These are phyloP conservation scores for Russula emetica DNA, from an alignment of 768 basidiomycete species.

Conservation along the genomic window DNA sequence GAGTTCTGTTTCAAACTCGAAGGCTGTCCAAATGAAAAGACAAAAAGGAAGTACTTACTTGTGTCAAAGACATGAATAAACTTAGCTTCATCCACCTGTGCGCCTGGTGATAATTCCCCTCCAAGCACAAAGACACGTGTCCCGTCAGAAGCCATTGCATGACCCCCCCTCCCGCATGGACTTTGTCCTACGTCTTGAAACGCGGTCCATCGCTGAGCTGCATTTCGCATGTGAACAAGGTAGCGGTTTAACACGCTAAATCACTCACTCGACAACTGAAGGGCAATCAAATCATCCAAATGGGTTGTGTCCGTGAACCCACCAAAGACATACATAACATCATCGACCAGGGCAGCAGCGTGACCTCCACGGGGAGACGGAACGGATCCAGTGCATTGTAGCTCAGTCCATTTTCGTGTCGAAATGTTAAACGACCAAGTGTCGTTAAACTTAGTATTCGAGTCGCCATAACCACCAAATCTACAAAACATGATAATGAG, in stretches of 20 bases:
- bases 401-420: conserved; percentile 80
- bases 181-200: conserved; percentile 99
- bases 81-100: conserved; percentile 70
- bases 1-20: conserved; percentile 50
- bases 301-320: conserved; percentile 97
- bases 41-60: conserved; percentile 51
- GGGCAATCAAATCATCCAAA: conserved; percentile 88
- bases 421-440: conserved; percentile 91
- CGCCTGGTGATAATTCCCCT: conserved; percentile 78
- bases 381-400: conserved; percentile 94
- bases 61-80: conserved; percentile 90
- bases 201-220: conserved; percentile 97
- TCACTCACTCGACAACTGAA: conserved; percentile 92
- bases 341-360: conserved; percentile 91
- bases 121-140: conserved; percentile 89
- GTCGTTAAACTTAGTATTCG: conserved; percentile 98
- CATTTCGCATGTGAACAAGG: conserved; percentile 8
- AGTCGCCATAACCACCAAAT: conserved; percentile 92
- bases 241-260: neutral
- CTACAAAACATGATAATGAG: too few relatives aligned
- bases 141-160: conserved; percentile 93
- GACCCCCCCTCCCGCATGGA: conserved; percentile 86
- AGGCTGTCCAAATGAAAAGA: neutral
- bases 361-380: conserved; percentile 96
- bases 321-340: conserved; percentile 96